Evolutionary conservation across 179 eudicot genomes (phyloP).

Genomic region (Silene noctiflora): DNA sequence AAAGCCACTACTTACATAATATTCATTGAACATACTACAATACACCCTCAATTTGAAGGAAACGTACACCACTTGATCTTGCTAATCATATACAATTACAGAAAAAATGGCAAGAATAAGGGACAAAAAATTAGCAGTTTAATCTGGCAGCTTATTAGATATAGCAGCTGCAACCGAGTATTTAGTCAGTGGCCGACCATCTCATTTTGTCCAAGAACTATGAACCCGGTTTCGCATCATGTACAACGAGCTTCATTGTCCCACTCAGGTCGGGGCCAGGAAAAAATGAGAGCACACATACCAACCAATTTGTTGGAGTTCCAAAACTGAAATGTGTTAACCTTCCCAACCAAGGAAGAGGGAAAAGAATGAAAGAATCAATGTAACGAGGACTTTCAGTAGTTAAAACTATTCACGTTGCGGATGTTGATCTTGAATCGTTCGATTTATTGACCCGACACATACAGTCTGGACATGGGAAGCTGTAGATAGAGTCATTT

Average conservation of each 20-base stretch:
- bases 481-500: constrained; percentile 77
- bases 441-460: constrained; percentile 66
- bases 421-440: constrained; percentile 60
- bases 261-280: constrained; percentile 26
- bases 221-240: constrained; percentile 24
- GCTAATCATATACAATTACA: constrained; percentile 26
- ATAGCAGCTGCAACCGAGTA: constrained; percentile 42
- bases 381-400: constrained; percentile 23
- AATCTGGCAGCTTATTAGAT: constrained; percentile 47
- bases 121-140: constrained; percentile 10
- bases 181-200: constrained; percentile 29
- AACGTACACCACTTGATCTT: constrained; percentile 22
- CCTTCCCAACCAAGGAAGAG: constrained; percentile 28
- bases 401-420: constrained; percentile 40
- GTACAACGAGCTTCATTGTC: constrained; percentile 33
- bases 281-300: constrained; percentile 28
- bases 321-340: constrained; percentile 35
- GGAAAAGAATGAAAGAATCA: constrained; percentile 68
- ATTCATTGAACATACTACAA: neutral
- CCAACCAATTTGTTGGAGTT: constrained; percentile 25
- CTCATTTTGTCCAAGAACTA: constrained; percentile 18
- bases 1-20: neutral
- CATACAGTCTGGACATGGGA: constrained; percentile 98
- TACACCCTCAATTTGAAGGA: constrained; percentile 15
- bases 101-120: constrained; percentile 22